phyloP scores from a whole-genome alignment of 2,329 filamentous ascomycete genomes.

The Talaromyces verruculosus region DNA sequence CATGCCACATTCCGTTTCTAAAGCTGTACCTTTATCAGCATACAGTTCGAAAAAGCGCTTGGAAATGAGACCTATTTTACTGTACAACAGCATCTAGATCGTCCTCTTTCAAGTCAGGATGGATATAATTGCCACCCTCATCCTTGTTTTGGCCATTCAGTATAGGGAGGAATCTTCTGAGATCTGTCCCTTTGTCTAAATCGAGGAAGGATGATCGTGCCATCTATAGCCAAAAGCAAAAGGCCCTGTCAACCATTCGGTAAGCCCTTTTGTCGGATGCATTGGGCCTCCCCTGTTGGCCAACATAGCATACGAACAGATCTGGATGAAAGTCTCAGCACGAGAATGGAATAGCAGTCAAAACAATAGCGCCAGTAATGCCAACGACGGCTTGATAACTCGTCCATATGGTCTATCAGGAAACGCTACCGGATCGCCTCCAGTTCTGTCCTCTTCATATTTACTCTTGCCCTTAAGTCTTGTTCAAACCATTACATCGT shows the following conservation, averaged over 20 bases:
- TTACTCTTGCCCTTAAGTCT: conserved; percentile 21
- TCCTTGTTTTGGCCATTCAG: background rate
- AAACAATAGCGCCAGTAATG: conserved; percentile 25
- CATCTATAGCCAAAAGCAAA: no score
- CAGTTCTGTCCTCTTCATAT: conserved; percentile 50
- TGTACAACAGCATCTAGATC: background rate
- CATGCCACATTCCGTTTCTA: background rate
- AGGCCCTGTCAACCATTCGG: no score
- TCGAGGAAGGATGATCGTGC: no score
- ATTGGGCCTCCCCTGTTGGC: no score
- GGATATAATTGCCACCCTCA: background rate
- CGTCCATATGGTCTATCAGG: conserved; percentile 44
- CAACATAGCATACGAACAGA: no score
- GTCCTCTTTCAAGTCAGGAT: background rate
- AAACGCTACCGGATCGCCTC: conserved; percentile 44
- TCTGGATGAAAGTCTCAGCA: no score
- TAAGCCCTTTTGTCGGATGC: no score
- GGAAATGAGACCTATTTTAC: background rate
- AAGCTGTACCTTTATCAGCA: background rate
- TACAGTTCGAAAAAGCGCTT: background rate
- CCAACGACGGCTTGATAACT: conserved; percentile 23
- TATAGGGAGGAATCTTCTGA: background rate
- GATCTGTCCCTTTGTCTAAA: no score
- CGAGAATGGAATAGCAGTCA: conserved; percentile 24
- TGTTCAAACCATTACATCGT: background rate